Base-by-base conservation (phyloP, 208 protist species). In the Crithidia thermophila region DNA sequence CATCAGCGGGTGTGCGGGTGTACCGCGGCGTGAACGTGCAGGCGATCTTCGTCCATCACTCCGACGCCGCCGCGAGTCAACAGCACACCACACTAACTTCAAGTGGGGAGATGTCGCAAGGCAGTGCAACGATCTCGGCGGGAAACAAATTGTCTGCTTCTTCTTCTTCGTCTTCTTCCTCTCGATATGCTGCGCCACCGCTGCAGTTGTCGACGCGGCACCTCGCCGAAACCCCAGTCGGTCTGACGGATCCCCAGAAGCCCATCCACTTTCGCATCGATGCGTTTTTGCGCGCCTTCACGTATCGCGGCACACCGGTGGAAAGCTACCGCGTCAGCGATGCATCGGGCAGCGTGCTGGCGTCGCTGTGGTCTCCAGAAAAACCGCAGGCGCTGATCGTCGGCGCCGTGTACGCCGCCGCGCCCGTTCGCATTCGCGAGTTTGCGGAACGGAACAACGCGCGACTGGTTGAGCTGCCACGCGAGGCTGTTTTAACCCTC, bases 291-390 rank as follows among this genome's bases (percentile, higher is more conserved):
- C 85, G 84, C 51, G 53, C 71, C 36, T 91, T 93, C 73, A 65
- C 67, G 25, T 92, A 84, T 70, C 87, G 84, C 46, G 76, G 79
- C 4, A 72, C 67, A 28, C 28, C 59, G n/a, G 86, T 90, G 43
- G 82, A 92, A 43, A 95, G 85, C 71, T 95, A 95, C 69, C 66
- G 67, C n/a, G 82, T 95, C 65, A 73, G 60, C 34, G 90, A 95
- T 43, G 82, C 70, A 28, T 91, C 85, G 2, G 90, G 90, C n/a
- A 72, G 74, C 27, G 88, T 81, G 37, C 62, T 83, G 51, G 82
- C 84, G 27, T 93, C 90, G 1, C 42, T 88, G 18, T 94, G 87
- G 88, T 72, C 77, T 3, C 72, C 71, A 5, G 11, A 39, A 1
- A 23, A 68, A 36, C 63, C 63, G 18, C 62, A 64, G 63, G 25